Percentiles rank a stretch among this genome's conserved stretches.
These are phyloP conservation scores for Fusarium floridanum DNA, from an alignment of 2,329 filamentous ascomycete genomes.

Conservation along the genomic window DNA sequence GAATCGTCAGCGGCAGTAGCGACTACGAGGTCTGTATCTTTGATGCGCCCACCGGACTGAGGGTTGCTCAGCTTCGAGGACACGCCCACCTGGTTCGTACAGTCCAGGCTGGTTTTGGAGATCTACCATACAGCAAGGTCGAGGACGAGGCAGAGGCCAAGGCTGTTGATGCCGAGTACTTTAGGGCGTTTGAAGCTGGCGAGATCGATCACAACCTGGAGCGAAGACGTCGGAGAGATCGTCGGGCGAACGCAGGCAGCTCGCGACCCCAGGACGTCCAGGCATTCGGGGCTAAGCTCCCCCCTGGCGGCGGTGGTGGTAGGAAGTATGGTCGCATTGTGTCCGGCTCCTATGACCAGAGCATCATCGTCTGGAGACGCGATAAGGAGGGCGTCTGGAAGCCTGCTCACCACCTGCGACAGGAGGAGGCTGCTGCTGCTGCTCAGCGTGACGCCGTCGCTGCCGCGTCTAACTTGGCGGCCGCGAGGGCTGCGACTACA, in stretches of 20 bases:
- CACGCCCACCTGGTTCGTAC: constrained; percentile 91
- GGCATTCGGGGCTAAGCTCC: constrained; percentile 86
- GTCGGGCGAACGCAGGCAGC: constrained; percentile 77
- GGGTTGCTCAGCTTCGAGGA: constrained; percentile 87
- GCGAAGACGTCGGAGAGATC: constrained; percentile 52
- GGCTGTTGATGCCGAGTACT: constrained; percentile 79
- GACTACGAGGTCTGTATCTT: constrained; percentile 97
- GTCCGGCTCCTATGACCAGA: constrained; percentile 96
- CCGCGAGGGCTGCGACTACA: constrained; percentile 24
- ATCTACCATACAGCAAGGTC: constrained; percentile 82
- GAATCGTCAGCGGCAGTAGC: constrained; percentile 95
- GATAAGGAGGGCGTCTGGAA: constrained; percentile 89
- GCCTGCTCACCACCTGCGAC: constrained; percentile 78
- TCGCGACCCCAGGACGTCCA: constrained; percentile 80
- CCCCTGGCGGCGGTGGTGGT: constrained; percentile 91
- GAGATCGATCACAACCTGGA: constrained; percentile 56
- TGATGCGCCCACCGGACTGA: constrained; percentile 85
- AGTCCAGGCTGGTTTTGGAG: constrained; percentile 94
- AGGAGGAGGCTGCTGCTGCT: constrained; percentile 75
- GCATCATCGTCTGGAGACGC: constrained; percentile 93
- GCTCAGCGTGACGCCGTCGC: constrained; percentile 54
- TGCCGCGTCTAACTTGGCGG: constrained; percentile 18
- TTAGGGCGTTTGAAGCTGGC: constrained; percentile 68
- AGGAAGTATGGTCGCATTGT: constrained; percentile 94
- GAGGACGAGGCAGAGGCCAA: constrained; percentile 81